Evolutionary conservation across 2,329 filamentous ascomycete species (phyloP).

Genomic region (Eutypa lata): DNA sequence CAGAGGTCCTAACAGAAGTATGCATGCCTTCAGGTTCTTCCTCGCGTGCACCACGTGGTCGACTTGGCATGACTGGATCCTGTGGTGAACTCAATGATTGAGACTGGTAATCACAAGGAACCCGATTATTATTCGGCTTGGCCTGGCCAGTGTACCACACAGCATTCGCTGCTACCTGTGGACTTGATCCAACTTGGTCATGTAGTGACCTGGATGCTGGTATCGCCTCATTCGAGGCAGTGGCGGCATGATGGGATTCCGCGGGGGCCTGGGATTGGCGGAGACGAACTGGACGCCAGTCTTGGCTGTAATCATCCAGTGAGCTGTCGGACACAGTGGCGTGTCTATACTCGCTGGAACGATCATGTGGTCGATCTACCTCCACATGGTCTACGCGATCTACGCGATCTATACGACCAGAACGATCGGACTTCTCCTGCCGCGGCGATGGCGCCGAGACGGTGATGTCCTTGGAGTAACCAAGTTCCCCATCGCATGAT

Average conservation of each 20-base stretch:
- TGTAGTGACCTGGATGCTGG: neutral
- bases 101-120: neutral
- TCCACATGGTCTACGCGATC: neutral
- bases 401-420: neutral
- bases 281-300: no score
- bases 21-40: neutral
- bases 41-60: neutral
- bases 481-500: slow-evolving; percentile 48
- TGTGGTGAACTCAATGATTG: neutral
- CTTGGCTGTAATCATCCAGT: no score
- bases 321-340: no score
- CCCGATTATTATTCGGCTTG: neutral
- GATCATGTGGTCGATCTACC: neutral
- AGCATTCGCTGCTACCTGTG: neutral
- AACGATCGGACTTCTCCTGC: neutral
- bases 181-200: neutral
- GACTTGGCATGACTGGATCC: neutral
- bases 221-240: neutral
- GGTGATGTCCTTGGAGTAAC: slow-evolving; percentile 20
- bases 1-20: no score
- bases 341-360: neutral
- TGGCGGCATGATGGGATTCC: no score
- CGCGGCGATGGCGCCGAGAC: slow-evolving; percentile 5
- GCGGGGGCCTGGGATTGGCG: no score
- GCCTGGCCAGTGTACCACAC: neutral